Evolutionary conservation across 768 basidiomycete species (phyloP).

Genomic region (Boletus reticulatus): DNA sequence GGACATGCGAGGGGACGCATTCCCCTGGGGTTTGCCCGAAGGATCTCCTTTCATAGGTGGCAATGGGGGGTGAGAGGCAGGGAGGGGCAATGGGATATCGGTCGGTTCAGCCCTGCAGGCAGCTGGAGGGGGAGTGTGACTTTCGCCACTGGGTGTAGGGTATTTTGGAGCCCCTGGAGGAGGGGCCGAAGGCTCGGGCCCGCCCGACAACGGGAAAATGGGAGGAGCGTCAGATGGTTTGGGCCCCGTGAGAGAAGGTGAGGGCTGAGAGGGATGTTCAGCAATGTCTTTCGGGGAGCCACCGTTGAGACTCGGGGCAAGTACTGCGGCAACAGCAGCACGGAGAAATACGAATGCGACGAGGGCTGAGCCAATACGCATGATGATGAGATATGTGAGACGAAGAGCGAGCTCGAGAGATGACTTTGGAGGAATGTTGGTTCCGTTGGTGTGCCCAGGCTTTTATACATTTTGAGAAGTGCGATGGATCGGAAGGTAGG

Average conservation of each 20-base stretch:
- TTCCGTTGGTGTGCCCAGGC: background rate
- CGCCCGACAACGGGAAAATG: background rate
- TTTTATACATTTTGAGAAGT: slow-evolving; percentile 7
- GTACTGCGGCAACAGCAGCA: slow-evolving; percentile 1
- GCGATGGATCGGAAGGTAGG: background rate
- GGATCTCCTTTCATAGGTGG: background rate
- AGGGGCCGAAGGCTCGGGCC: background rate
- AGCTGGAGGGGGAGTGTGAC: background rate
- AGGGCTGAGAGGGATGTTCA: background rate
- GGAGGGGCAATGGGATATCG: background rate
- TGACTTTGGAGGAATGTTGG: too few species aligned
- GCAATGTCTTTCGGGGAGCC: too few species aligned
- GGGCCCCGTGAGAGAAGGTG: background rate
- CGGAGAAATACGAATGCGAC: slow-evolving; percentile 4
- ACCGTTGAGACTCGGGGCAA: background rate
- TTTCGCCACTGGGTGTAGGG: background rate
- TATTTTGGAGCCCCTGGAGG: background rate
- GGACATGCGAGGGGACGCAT: background rate
- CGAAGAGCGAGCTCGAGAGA: background rate
- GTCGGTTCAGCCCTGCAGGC: background rate
- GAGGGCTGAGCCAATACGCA: slow-evolving; percentile 6
- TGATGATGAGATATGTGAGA: background rate
- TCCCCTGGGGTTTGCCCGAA: too few species aligned
- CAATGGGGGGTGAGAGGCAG: background rate
- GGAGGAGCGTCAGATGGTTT: background rate